Evolutionary conservation across 2,329 filamentous ascomycete species (phyloP).

Genomic region (Chaetomium sp.): DNA sequence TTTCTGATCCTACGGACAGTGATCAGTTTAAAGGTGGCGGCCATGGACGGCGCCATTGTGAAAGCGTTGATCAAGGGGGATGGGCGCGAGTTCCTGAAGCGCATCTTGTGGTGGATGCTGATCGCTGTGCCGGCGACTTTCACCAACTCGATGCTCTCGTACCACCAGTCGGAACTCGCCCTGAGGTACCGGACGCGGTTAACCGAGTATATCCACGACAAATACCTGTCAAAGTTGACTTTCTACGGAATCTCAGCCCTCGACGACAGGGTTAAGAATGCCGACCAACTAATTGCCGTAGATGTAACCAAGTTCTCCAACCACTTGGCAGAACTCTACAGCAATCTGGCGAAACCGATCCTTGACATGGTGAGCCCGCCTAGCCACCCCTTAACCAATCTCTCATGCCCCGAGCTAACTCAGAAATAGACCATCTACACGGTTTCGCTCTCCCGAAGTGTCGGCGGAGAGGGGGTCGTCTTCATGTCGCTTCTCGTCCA

Average conservation of each 20-base stretch:
- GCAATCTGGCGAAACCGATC: constrained; percentile 91
- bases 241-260: constrained; percentile 96
- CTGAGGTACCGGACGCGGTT: constrained; percentile 90
- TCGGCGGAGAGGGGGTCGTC: constrained; percentile 94
- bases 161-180: constrained; percentile 93
- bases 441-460: constrained; percentile 86
- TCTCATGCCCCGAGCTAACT: constrained; percentile 32
- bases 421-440: constrained; percentile 75
- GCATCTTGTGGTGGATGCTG: constrained; percentile 97
- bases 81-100: constrained; percentile 83
- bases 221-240: constrained; percentile 95
- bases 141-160: constrained; percentile 98
- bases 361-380: constrained; percentile 77
- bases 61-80: constrained; percentile 90
- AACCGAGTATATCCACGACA: constrained; percentile 92
- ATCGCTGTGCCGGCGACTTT: constrained; percentile 96
- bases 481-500: constrained; percentile 95
- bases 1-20: constrained; percentile 89
- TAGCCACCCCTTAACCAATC: background rate
- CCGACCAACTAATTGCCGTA: constrained; percentile 94
- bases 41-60: constrained; percentile 91
- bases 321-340: constrained; percentile 91
- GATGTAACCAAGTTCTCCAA: constrained; percentile 97
- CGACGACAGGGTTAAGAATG: constrained; percentile 97
- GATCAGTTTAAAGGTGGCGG: constrained; percentile 93